Base-by-base conservation (phyloP, 1,139 yeast species). In the Yamadazyma blattariae region DNA sequence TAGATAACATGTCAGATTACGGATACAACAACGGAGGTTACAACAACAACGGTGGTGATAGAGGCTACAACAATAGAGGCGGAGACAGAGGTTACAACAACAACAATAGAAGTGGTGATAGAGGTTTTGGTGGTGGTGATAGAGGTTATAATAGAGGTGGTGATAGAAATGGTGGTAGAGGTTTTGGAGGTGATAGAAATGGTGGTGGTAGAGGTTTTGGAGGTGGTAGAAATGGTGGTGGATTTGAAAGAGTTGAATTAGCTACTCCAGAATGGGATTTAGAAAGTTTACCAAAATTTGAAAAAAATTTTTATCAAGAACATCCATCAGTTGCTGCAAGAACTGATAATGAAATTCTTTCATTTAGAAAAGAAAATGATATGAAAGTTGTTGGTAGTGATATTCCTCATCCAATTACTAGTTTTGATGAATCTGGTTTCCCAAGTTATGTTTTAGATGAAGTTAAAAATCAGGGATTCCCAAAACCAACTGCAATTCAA, bases 341-440 rank as follows among this genome's bases (percentile, higher is more conserved):
- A 67, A 59, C 84, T 30, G 88, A 82, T 4, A 73, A 61, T 33
- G 97, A 90, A 39, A 75, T 92, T 46, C 64, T 57, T 29, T 73
- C 68, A 32, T 92, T 90, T 73, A 83, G 98, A 71, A 74, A 75
- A 45, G 81, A 81, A 53, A 75, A 82, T 60, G 90, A 86, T 54
- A 92, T 92, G 97, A 82, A 84, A 44, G 76, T 86, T 48, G 59
- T 67, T 42, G 99, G 99, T 53, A 61, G 71, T 33, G 84, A 88
- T 50, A 86, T 92, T 52, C 98, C 98, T 50, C 86, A 88, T 70
- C 99, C 99, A 49, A 87, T 92, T 54, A 82, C 92, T 48, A 58
- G 77, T 34, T 92, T 92, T 56, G 96, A 92, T 49, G 97, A 92
- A 71, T 96, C 96, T 56, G 96, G 96, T 31, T 90, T 90, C 77